These are phyloP conservation scores for Phytophthora boehmeriae DNA, from an alignment of 352 stramenopile species.

Conservation along the genomic window DNA sequence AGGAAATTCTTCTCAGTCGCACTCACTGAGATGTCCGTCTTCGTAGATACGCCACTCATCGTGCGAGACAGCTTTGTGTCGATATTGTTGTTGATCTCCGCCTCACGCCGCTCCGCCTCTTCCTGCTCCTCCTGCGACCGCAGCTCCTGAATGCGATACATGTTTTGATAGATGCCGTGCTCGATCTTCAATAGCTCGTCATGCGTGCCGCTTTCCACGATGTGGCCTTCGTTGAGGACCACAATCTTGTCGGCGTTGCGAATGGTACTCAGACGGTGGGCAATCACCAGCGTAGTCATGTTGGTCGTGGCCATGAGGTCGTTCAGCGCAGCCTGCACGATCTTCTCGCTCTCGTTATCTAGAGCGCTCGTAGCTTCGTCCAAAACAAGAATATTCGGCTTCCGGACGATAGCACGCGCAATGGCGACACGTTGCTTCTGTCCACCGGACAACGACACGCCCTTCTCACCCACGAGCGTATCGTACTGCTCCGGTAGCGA, in stretches of 20 bases:
- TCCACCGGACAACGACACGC: constrained; percentile 51
- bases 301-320: constrained; percentile 39
- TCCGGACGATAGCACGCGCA: constrained; percentile 47
- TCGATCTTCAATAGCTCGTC: constrained; percentile 56
- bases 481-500: constrained; percentile 86
- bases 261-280: constrained; percentile 53
- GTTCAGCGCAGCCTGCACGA: constrained; percentile 42
- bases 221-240: constrained; percentile 31
- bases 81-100: neutral
- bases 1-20: constrained; percentile 27
- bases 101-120: constrained; percentile 12
- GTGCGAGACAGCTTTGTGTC: constrained; percentile 15
- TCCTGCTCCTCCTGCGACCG: constrained; percentile 15
- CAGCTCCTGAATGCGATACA: constrained; percentile 66
- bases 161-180: constrained; percentile 76
- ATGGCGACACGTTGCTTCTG: constrained; percentile 62
- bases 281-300: constrained; percentile 70
- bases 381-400: constrained; percentile 49
- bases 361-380: constrained; percentile 57
- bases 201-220: constrained; percentile 47
- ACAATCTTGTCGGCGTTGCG: constrained; percentile 56
- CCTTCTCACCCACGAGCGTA: constrained; percentile 64
- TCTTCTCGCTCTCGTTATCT: constrained; percentile 38
- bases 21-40: constrained; percentile 23
- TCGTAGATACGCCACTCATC: constrained; percentile 14